phyloP scores from a whole-genome alignment of 1,284 basidiomycete genomes.

The Austroboletus niveus region DNA sequence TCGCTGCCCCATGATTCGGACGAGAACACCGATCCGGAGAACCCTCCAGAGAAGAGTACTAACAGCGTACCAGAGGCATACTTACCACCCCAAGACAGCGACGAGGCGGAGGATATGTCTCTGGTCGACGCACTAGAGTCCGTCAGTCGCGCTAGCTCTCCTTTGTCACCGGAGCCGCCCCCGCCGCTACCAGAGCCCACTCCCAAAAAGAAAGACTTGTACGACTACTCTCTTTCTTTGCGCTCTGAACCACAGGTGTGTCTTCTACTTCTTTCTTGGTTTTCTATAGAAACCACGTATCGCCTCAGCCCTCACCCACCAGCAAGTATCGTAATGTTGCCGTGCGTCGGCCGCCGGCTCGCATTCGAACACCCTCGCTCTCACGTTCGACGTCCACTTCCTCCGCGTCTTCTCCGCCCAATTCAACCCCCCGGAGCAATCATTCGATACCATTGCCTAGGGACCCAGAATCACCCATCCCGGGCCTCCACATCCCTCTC shows the following conservation, averaged over 20 bases:
- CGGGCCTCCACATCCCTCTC: conserved; percentile 49
- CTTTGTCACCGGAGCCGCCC: conserved; percentile 38
- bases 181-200: conserved; percentile 35
- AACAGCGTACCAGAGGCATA: conserved; percentile 52
- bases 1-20: conserved; percentile 47
- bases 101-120: conserved; percentile 47
- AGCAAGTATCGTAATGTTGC: conserved; percentile 67
- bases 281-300: conserved; percentile 3
- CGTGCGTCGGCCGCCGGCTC: conserved; percentile 50
- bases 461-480: conserved; percentile 45
- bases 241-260: conserved; percentile 64
- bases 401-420: conserved; percentile 53
- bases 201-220: conserved; percentile 52
- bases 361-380: conserved; percentile 70
- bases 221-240: conserved; percentile 62
- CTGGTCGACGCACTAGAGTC: conserved; percentile 59
- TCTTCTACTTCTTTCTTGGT: not conserved
- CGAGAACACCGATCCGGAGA: conserved; percentile 40
- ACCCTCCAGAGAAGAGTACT: conserved; percentile 38
- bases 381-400: conserved; percentile 61
- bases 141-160: conserved; percentile 55
- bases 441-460: conserved; percentile 42
- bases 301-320: conserved; percentile 55
- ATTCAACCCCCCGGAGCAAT: conserved; percentile 63
- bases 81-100: conserved; percentile 43